Conservation (phyloP, 345 rosid species). For the Atalantia buxifolia region DNA sequence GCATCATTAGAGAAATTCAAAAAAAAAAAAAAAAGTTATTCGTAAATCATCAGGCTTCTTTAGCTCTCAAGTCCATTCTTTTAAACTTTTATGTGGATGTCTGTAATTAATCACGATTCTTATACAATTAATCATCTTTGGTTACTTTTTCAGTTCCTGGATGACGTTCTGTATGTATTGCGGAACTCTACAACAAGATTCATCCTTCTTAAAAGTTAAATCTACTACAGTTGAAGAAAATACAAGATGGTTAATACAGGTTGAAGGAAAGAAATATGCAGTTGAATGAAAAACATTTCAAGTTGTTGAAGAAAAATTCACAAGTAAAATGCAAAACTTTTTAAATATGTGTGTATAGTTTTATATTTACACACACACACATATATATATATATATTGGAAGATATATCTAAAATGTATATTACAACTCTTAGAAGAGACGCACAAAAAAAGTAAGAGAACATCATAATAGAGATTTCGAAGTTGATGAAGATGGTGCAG, state of each 20-base stretch:
- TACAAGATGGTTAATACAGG: too few relatives aligned
- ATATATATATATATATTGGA: background rate
- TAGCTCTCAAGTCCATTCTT: background rate
- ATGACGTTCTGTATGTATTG: background rate
- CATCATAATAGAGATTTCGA: background rate
- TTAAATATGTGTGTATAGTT: background rate
- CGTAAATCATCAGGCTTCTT: background rate
- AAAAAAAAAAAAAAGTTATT: background rate
- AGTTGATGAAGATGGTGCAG: slow-evolving; percentile 21
- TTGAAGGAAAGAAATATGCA: background rate
- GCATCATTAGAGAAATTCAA: background rate
- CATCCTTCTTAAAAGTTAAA: background rate
- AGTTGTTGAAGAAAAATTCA: background rate
- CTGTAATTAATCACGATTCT: background rate
- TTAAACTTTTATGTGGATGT: background rate
- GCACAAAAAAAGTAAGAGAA: background rate
- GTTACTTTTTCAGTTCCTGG: background rate
- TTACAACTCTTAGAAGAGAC: background rate
- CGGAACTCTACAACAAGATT: background rate
- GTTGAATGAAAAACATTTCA: background rate
- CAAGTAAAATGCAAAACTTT: background rate
- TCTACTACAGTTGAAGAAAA: background rate
- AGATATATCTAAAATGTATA: background rate
- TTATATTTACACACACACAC: too few relatives aligned
- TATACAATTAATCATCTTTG: background rate